phyloP scores from a whole-genome alignment of 2,329 filamentous ascomycete species.

The Aspergillus niger region DNA sequence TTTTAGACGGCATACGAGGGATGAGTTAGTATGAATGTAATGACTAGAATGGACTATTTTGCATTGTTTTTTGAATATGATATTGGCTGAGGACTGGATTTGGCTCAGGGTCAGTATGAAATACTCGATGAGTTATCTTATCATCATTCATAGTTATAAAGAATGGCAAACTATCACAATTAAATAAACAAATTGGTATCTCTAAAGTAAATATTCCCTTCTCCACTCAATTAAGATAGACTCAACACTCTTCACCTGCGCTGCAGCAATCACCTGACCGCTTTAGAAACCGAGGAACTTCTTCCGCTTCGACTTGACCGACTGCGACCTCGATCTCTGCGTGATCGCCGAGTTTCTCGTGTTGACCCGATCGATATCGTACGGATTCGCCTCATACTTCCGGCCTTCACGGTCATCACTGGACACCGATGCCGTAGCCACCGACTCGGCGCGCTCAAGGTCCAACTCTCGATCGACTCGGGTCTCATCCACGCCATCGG shows the following conservation, averaged over 20 bases:
- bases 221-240: background rate
- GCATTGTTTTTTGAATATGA: no score
- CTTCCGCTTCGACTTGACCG: constrained; percentile 1
- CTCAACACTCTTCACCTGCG: no score
- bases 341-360: constrained; percentile 32
- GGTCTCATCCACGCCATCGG: background rate
- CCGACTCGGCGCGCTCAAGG: constrained; percentile 5
- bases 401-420: constrained; percentile 14
- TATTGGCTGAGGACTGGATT: no score
- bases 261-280: background rate
- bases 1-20: constrained; percentile 19
- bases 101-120: no score
- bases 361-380: constrained; percentile 37
- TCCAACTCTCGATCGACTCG: background rate
- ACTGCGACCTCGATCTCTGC: constrained; percentile 22
- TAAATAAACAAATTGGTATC: background rate
- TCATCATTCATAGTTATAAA: background rate
- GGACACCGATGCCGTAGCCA: constrained; percentile 9
- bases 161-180: background rate
- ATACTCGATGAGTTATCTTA: background rate
- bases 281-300: constrained; percentile 9
- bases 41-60: background rate
- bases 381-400: constrained; percentile 33
- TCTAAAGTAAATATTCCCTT: background rate
- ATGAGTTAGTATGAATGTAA: background rate